Conservation (phyloP, 2,329 filamentous ascomycete species). For the Diaporthe capsici region DNA sequence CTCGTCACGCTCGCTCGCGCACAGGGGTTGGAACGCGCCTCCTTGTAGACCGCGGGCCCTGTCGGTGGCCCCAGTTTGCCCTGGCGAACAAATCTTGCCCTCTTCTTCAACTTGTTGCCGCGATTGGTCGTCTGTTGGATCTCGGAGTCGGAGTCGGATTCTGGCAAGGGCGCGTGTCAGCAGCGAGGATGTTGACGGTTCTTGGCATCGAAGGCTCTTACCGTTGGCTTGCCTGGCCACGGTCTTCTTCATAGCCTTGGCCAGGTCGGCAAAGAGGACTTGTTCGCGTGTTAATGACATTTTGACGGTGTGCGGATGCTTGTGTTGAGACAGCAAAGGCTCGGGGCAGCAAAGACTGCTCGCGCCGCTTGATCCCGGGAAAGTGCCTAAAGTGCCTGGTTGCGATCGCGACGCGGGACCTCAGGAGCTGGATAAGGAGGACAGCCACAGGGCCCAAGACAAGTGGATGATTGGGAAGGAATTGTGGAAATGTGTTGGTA, state of each 20-base stretch:
- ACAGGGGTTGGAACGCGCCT: constrained; percentile 64
- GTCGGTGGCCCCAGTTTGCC: constrained; percentile 77
- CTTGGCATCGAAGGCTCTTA: constrained; percentile 50
- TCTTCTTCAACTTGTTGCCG: constrained; percentile 84
- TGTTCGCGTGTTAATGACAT: constrained; percentile 69
- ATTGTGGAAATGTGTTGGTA: not conserved
- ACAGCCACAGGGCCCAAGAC: no score
- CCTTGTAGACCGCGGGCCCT: constrained; percentile 78
- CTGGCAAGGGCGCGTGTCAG: constrained; percentile 58
- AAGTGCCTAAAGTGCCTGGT: not conserved
- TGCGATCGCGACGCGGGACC: constrained; percentile 1
- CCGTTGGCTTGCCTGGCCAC: constrained; percentile 75
- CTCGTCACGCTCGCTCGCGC: constrained; percentile 1
- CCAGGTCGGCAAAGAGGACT: constrained; percentile 75
- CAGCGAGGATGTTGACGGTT: constrained; percentile 25
- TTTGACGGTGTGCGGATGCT: constrained; percentile 41
- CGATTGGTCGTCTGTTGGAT: constrained; percentile 80
- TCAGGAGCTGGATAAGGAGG: not conserved
- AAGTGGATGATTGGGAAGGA: not conserved
- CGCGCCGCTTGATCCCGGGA: not conserved
- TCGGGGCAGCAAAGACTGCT: not conserved
- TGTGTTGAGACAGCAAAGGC: not conserved
- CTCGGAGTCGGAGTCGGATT: constrained; percentile 83
- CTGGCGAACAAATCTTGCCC: constrained; percentile 78
- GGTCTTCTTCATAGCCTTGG: constrained; percentile 77